A percentile compares a stretch with the other conserved stretches of the same genome.
Conservation (phyloP, 768 basidiomycete genomes). For the Psilocybe cubensis region DNA sequence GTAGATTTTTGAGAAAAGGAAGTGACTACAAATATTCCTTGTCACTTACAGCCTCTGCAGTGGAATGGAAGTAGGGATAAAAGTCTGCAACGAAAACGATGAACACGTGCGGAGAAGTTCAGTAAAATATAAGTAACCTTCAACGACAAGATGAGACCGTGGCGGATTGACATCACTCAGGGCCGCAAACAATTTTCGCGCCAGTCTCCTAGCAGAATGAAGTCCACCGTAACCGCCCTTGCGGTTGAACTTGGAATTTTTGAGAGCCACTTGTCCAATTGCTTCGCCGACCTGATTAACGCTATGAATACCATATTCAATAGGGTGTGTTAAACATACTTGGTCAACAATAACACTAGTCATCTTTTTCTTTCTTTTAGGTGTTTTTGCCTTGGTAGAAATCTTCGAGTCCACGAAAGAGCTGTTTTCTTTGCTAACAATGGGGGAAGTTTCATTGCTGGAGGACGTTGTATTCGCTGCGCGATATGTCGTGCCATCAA, state of each 20-base stretch:
- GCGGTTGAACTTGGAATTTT: slow-evolving; percentile 63
- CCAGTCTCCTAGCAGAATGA: slow-evolving; percentile 67
- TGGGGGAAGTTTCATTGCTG: slow-evolving; percentile 12
- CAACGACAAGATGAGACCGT: slow-evolving; percentile 64
- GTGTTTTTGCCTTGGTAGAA: slow-evolving; percentile 14
- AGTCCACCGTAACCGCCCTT: slow-evolving; percentile 57
- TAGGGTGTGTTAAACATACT: slow-evolving; percentile 29
- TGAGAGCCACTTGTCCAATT: slow-evolving; percentile 72
- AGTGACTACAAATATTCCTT: slow-evolving; percentile 2
- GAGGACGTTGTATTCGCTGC: slow-evolving; percentile 6
- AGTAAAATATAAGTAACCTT: slow-evolving; percentile 44
- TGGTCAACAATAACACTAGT: slow-evolving; percentile 75
- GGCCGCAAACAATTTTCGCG: slow-evolving; percentile 67
- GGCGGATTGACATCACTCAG: slow-evolving; percentile 64
- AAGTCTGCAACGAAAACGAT: slow-evolving; percentile 55
- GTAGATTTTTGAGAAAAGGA: slow-evolving; percentile 4
- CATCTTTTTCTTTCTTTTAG: slow-evolving; percentile 46
- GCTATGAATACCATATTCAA: not conserved
- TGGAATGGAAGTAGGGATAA: slow-evolving; percentile 73
- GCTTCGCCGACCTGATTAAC: slow-evolving; percentile 52
- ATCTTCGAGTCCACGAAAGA: slow-evolving; percentile 1
- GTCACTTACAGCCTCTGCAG: slow-evolving; percentile 67
- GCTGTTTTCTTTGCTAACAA: slow-evolving; percentile 8
- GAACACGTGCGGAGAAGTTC: not conserved
- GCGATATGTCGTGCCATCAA: slow-evolving; percentile 26